Percentiles rank a stretch among this genome's conserved stretches.
These are phyloP conservation scores for Candida sp. DNA, from an alignment of 1,139 yeast genomes.

Conservation along the genomic window DNA sequence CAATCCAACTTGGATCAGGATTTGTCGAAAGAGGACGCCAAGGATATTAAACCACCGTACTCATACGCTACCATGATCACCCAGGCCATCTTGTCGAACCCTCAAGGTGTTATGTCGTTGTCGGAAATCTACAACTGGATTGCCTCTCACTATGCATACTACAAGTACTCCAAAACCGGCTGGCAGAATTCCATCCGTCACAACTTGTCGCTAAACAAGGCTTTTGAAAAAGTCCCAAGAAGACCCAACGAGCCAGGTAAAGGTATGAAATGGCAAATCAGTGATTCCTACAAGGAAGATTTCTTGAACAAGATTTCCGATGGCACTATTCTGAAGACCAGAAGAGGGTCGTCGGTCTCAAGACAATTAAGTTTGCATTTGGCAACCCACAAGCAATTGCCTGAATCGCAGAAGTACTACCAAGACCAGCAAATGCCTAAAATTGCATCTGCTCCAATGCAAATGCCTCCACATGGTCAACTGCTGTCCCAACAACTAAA, in stretches of 20 bases:
- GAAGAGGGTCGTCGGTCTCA: constrained; percentile 81
- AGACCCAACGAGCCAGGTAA: constrained; percentile 97
- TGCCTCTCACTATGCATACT: constrained; percentile 84
- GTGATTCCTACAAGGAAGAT: constrained; percentile 83
- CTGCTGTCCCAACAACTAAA: constrained; percentile 16
- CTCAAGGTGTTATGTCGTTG: constrained; percentile 86
- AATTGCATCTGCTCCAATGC: constrained; percentile 10
- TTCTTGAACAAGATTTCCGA: constrained; percentile 78
- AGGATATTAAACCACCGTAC: constrained; percentile 95
- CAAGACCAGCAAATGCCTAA: constrained; percentile 18
- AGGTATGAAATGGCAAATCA: constrained; percentile 99
- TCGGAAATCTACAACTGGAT: constrained; percentile 96
- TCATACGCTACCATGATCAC: constrained; percentile 99
- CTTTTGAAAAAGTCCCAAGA: constrained; percentile 91
- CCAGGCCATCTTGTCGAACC: constrained; percentile 89
- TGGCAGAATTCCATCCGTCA: constrained; percentile 70
- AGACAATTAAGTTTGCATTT: constrained; percentile 78
- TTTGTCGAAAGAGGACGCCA: constrained; percentile 86
- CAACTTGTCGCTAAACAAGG: constrained; percentile 61
- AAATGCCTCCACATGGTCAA: constrained; percentile 17
- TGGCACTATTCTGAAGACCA: constrained; percentile 73
- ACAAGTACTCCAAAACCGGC: constrained; percentile 92
- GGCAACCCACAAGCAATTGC: constrained; percentile 71
- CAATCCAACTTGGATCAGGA: constrained; percentile 64
- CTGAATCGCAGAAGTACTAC: constrained; percentile 47